Conservation (phyloP, 2,329 filamentous ascomycete species). For the Elsinoe necatrix region DNA sequence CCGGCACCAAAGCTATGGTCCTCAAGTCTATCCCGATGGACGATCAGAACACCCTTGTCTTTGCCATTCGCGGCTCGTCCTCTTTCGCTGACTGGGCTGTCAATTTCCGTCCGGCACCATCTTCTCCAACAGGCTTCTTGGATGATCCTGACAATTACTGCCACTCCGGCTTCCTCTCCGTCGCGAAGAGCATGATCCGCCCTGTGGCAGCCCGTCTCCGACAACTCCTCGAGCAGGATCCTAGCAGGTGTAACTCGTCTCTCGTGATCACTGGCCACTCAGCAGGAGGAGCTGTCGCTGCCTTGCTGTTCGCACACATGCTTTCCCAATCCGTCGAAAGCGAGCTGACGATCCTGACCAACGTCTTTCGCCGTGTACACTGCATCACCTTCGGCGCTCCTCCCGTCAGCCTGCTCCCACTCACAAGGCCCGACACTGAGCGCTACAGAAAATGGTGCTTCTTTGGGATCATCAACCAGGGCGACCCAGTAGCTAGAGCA, state of each 20-base stretch:
- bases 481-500: constrained; percentile 69
- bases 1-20: constrained; percentile 76
- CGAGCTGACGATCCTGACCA: constrained; percentile 61
- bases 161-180: constrained; percentile 32
- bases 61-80: constrained; percentile 73
- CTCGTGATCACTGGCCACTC: constrained; percentile 80
- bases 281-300: constrained; percentile 75
- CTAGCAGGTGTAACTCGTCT: constrained; percentile 55
- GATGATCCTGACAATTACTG: constrained; percentile 13
- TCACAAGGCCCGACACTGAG: constrained; percentile 47
- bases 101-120: constrained; percentile 3
- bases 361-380: constrained; percentile 68
- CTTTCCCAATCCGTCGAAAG: constrained; percentile 53
- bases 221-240: constrained; percentile 46
- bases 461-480: constrained; percentile 74
- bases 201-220: constrained; percentile 41
- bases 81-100: constrained; percentile 54
- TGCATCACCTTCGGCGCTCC: constrained; percentile 82
- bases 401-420: constrained; percentile 62
- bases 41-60: constrained; percentile 67
- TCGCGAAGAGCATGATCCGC: constrained; percentile 35
- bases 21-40: constrained; percentile 75
- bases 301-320: constrained; percentile 76
- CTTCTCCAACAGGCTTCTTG: neutral
- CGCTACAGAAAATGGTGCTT: constrained; percentile 59